phyloP scores from a whole-genome alignment of 805 yeast genomes.

The Yarrowia keelungensis region DNA sequence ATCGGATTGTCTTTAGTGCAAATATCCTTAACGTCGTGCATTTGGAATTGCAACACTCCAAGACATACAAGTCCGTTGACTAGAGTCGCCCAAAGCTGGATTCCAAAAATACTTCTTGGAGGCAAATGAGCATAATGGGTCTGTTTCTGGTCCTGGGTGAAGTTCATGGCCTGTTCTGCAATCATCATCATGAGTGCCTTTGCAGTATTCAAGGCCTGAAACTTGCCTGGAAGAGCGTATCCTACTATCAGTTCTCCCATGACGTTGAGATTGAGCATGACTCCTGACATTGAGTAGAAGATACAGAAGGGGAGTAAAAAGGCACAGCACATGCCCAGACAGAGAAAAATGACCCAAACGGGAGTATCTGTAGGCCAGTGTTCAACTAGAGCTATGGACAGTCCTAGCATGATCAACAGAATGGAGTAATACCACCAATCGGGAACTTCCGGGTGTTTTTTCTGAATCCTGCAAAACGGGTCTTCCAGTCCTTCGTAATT shows the following conservation, averaged over 20 bases:
- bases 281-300: background rate
- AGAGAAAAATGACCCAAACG: background rate
- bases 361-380: conserved; percentile 3
- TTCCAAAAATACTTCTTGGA: conserved; percentile 51
- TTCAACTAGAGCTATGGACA: background rate
- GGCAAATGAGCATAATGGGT: conserved; percentile 66
- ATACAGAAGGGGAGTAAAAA: background rate
- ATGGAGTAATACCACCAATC: background rate
- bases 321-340: background rate
- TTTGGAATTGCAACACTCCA: background rate
- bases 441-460: background rate
- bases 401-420: background rate
- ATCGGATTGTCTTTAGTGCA: background rate
- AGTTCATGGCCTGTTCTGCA: conserved; percentile 59
- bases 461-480: background rate
- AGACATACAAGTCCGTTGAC: background rate
- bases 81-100: background rate
- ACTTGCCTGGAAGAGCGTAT: background rate
- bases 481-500: background rate
- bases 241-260: background rate
- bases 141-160: conserved; percentile 62
- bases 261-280: background rate
- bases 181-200: conserved; percentile 41
- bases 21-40: background rate
- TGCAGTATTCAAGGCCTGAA: conserved; percentile 28